phyloP scores from a whole-genome alignment of 139 green algal genomes.

The Coccomyxa sp. region DNA sequence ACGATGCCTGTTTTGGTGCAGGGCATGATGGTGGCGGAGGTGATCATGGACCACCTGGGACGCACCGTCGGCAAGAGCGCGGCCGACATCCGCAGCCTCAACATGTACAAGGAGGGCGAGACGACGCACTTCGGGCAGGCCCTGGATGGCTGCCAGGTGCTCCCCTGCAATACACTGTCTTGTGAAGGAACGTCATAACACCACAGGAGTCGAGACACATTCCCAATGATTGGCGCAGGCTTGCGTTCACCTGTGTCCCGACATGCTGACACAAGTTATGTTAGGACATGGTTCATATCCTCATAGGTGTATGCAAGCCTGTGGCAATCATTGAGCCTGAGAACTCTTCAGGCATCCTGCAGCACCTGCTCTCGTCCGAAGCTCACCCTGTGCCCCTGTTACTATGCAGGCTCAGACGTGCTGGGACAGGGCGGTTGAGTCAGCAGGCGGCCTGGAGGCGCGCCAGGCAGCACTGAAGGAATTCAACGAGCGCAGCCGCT shows the following conservation, averaged over 20 bases:
- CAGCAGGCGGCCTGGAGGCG: constrained; percentile 21
- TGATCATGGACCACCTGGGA: constrained; percentile 78
- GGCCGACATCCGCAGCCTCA: constrained; percentile 48
- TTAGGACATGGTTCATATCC: too few species aligned
- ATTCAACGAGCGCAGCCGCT: constrained; percentile 67
- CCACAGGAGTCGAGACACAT: too few species aligned
- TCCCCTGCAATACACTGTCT: too few species aligned
- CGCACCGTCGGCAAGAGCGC: constrained; percentile 20
- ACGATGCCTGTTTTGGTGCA: not conserved
- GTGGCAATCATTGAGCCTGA: too few species aligned
- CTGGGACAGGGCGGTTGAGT: constrained; percentile 42
- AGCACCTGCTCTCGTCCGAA: too few species aligned
- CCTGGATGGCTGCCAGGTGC: constrained; percentile 52
- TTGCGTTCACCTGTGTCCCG: too few species aligned
- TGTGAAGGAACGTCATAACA: too few species aligned
- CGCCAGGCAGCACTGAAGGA: constrained; percentile 30
- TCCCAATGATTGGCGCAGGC: too few species aligned
- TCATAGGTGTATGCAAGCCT: too few species aligned
- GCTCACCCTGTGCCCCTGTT: too few species aligned
- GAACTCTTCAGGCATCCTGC: too few species aligned
- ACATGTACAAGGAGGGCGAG: constrained; percentile 84
- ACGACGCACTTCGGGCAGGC: constrained; percentile 78
- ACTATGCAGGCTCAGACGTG: constrained; percentile 36
- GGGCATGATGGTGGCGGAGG: constrained; percentile 79
- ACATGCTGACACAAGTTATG: too few species aligned